Evolutionary conservation across 495 filamentous ascomycete genomes (phyloP).

Genomic region (Penicillium fimorum): DNA sequence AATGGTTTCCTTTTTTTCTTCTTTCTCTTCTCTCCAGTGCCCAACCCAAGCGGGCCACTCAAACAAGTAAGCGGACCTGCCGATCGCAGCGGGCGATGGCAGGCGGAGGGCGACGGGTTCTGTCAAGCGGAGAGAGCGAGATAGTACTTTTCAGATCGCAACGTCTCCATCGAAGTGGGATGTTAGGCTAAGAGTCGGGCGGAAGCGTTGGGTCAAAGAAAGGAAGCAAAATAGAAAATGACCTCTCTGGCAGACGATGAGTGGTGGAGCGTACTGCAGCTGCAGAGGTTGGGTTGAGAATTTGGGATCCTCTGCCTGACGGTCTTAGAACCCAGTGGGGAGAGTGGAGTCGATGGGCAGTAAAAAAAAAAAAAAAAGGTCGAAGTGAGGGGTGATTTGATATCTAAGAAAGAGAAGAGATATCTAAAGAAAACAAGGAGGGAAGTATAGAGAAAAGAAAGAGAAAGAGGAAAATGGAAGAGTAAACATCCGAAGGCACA

Average conservation of each 20-base stretch:
- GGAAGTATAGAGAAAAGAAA: slow-evolving; percentile 12
- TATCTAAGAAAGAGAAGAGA: slow-evolving; percentile 6
- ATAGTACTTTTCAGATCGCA: slow-evolving; percentile 26
- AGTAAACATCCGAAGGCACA: slow-evolving; percentile 7
- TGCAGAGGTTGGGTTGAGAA: slow-evolving; percentile 28
- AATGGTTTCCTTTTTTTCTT: slow-evolving; percentile 1
- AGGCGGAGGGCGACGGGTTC: slow-evolving; percentile 14
- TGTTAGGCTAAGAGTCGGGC: slow-evolving; percentile 24
- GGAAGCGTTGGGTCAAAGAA: slow-evolving; percentile 23
- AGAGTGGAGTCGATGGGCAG: slow-evolving; percentile 27
- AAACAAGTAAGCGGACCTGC: slow-evolving; percentile 26
- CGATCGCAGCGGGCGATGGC: slow-evolving; percentile 34
- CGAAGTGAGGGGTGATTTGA: slow-evolving; percentile 2
- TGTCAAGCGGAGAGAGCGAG: slow-evolving; percentile 28
- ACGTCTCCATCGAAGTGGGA: slow-evolving; percentile 33
- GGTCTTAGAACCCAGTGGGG: slow-evolving; percentile 27
- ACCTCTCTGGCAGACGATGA: slow-evolving; percentile 15
- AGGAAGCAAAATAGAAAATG: slow-evolving; percentile 6
- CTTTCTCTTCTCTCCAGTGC: slow-evolving; percentile 9
- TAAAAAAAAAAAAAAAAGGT: neutral
- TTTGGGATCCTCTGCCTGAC: slow-evolving; percentile 27
- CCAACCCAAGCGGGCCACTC: slow-evolving; percentile 18
- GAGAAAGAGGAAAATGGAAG: slow-evolving; percentile 2
- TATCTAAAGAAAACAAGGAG: slow-evolving; percentile 12
- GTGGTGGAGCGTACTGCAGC: slow-evolving; percentile 25